Percentiles rank a stretch among this genome's conserved stretches.
phyloP scores from a whole-genome alignment of 2,329 filamentous ascomycete genomes.

The Botryosphaeria agaves region DNA sequence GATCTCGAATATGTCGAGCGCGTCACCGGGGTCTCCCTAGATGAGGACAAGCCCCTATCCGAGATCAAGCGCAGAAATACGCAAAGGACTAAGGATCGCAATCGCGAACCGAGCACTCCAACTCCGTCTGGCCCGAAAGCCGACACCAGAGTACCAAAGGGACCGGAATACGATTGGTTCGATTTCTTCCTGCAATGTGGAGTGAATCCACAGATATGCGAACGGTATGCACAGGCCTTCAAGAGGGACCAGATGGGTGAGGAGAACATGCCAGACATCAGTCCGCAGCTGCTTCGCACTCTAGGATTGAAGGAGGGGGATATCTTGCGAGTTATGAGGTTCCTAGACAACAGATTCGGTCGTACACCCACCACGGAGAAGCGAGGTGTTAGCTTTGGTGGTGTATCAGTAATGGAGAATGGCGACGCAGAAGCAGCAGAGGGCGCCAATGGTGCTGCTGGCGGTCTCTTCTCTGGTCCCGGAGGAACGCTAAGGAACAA shows the following conservation, averaged over 20 bases:
- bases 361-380: constrained; percentile 40
- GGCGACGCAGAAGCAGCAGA: constrained; percentile 20
- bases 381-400: constrained; percentile 35
- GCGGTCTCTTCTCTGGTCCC: constrained; percentile 78
- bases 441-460: constrained; percentile 26
- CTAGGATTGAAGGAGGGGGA: constrained; percentile 92
- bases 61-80: constrained; percentile 48
- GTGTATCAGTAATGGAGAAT: constrained; percentile 39
- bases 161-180: constrained; percentile 91
- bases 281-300: constrained; percentile 63
- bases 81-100: constrained; percentile 30
- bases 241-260: constrained; percentile 89
- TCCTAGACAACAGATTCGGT: constrained; percentile 62
- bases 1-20: constrained; percentile 92
- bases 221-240: constrained; percentile 85
- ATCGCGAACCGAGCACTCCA: constrained; percentile 9
- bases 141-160: constrained; percentile 45
- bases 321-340: constrained; percentile 87
- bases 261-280: constrained; percentile 78
- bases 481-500: constrained; percentile 89
- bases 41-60: constrained; percentile 83
- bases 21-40: constrained; percentile 68
- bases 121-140: constrained; percentile 20
- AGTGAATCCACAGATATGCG: constrained; percentile 81
- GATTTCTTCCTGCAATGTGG: constrained; percentile 93